Conservation (phyloP, 805 yeast species). For the Monosporozyma unispora region DNA sequence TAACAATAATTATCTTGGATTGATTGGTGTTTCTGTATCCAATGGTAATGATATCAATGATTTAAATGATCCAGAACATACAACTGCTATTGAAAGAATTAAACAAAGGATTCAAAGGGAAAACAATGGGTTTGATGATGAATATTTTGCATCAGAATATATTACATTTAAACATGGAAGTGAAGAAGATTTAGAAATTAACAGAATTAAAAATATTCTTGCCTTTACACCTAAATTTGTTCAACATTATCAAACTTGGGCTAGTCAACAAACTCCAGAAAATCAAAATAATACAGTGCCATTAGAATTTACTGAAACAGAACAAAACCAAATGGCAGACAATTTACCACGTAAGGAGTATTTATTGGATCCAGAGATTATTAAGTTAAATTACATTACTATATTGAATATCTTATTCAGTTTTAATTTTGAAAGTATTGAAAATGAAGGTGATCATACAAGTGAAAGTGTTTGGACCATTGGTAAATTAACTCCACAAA, state of each 20-base stretch:
- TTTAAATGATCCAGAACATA: conserved; percentile 67
- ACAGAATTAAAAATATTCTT: conserved; percentile 37
- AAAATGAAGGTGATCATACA: conserved; percentile 59
- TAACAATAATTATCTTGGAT: conserved; percentile 51
- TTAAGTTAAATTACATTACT: conserved; percentile 51
- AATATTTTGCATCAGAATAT: conserved; percentile 79
- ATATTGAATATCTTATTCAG: conserved; percentile 63
- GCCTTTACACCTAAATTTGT: conserved; percentile 46
- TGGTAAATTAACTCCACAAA: conserved; percentile 77
- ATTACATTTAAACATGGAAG: conserved; percentile 48
- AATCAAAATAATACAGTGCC: conserved; percentile 29
- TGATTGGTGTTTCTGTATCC: conserved; percentile 55
- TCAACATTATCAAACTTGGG: conserved; percentile 36
- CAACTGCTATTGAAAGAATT: conserved; percentile 49
- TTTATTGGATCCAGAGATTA: conserved; percentile 35
- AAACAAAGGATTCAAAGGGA: conserved; percentile 60
- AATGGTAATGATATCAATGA: conserved; percentile 93
- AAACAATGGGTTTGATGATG: conserved; percentile 72
- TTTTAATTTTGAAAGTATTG: conserved; percentile 65
- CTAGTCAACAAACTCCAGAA: conserved; percentile 28
- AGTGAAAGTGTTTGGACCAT: conserved; percentile 92
- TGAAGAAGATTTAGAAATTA: conserved; percentile 42
- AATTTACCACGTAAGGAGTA: conserved; percentile 53
- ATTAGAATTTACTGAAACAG: conserved; percentile 48
- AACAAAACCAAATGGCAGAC: conserved; percentile 56